Base-by-base conservation (phyloP, 169 alveolate genomes). In the Pseudocohnilembus persalinus region DNA sequence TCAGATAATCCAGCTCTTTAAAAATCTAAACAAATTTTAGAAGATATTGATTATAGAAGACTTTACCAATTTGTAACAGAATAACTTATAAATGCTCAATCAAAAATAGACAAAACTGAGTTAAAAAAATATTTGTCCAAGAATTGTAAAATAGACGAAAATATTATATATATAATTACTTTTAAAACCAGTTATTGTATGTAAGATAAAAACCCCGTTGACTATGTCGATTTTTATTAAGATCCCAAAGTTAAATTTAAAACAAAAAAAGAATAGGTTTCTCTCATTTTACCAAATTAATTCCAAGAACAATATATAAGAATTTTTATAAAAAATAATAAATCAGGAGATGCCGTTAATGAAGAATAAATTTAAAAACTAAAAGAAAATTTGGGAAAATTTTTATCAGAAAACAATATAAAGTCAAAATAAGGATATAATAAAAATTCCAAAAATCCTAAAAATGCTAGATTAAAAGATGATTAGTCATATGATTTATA, bases 21-120 rank as follows among this genome's bases (percentile, higher is more conserved):
- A 75, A 34, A 30, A 31, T 29, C 88, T 15, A 0, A 79, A 73
- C 73, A 75, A n/a, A 0, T 88, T 24, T 27, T 93, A 20, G 74
- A 86, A 63, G 86, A 92, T 73, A 82, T 93, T 27, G 81, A 88
- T 65, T 82, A 30, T 31, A 88, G 95, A 85, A 89, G 91, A 35
- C 68, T 91, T 29, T 93, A 91, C 85, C 88, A 87, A 77, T 93
- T 77, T 78, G 89, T 88, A 0, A 90, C 92, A 35, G 93, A 90
- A 83, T 83, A 75, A 65, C 80, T 86, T 33, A 31, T 88, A 27
- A 74, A 88, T 0, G 77, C 68, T 33, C 65, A 86, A n/a, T 35
- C 85, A 76, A 31, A 76, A 30, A 76, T 82, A 29, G 74, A 65
- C 6, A 29, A 86, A 29, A 34, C 82, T 26, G 83, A 86, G 35